Base-by-base conservation (phyloP, 331 rosid species). In the Spiraea crenata region DNA sequence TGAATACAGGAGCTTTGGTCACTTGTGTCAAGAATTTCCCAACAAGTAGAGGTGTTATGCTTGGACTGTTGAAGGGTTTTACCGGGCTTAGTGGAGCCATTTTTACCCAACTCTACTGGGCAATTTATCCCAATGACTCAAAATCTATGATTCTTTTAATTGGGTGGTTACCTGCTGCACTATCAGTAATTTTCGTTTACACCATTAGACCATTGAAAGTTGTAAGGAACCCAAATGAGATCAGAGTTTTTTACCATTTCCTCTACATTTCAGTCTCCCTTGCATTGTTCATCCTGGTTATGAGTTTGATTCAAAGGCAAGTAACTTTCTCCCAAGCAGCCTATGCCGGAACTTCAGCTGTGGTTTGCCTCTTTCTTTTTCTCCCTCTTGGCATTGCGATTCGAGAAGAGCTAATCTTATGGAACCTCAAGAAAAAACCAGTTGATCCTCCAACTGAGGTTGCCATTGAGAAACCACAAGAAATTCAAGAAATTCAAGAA, bases 1-100 rank as follows among this genome's bases (percentile, higher is more conserved):
- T 4, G 8, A 70, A 70, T 16, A 45, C 74, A 0, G 46, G 65
- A 44, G 74, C 74, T 6, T 54, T 70, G 5, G 65, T 70, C 55
- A 70, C 46, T 57, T 56, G 74, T 70, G 65, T 70, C 42, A 70
- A 70, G 44, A 70, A 56, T 57, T 70, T 70, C 56, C 74, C 74
- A 31, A 65, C 57, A 11, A 57, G 65, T 15, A 70, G 74, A 70
- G 64, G 74, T 45, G 55, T 56, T 15, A 16, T 70, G 54, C 45
- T 42, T 42, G 74, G 74, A 20, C 40, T 70, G n/a, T 57, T 70
- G 11, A 70, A 70, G 42, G 65, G 65, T 20, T 70, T 6, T 44
- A 57, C 65, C 9, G 74, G 65, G 42, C 65, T 70, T 3, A 70
- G 74, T 57, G 74, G 74, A 25, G 74, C 54, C 31, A 57, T 70